Conservation (phyloP, 345 rosid species). For the Moricandia arvensis region DNA sequence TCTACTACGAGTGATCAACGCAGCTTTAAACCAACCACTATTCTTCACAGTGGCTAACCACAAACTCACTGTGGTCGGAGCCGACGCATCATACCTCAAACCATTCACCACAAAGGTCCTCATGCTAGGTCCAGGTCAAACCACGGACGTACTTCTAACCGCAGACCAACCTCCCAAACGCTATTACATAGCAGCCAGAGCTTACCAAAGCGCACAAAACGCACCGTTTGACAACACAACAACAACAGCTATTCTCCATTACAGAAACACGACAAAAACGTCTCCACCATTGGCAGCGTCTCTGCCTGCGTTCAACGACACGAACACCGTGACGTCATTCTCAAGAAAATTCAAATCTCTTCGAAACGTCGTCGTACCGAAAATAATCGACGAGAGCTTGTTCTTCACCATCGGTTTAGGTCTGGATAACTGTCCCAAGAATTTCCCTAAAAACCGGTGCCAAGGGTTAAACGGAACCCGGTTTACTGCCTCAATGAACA, state of each 20-base stretch:
- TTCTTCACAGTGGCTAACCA: conserved; percentile 87
- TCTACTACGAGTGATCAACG: conserved; percentile 78
- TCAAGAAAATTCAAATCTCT: conserved; percentile 50
- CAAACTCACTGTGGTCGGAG: conserved; percentile 79
- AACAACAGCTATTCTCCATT: conserved; percentile 84
- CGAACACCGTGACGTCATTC: conserved; percentile 67
- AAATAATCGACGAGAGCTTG: conserved; percentile 60
- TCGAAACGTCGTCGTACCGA: conserved; percentile 59
- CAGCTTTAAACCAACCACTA: conserved; percentile 80
- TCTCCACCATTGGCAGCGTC: conserved; percentile 49
- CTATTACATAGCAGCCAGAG: conserved; percentile 77
- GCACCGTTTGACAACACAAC: conserved; percentile 86
- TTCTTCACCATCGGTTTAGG: conserved; percentile 80
- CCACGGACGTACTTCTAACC: conserved; percentile 76
- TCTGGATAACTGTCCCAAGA: conserved; percentile 64
- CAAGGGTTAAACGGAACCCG: conserved; percentile 93
- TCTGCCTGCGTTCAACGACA: conserved; percentile 75
- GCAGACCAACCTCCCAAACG: conserved; percentile 68
- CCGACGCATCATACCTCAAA: conserved; percentile 79
- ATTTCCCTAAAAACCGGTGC: conserved; percentile 44
- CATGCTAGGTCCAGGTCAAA: conserved; percentile 92
- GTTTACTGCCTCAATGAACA: conserved; percentile 85
- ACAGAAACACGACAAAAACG: conserved; percentile 45
- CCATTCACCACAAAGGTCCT: conserved; percentile 77
- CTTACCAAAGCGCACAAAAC: conserved; percentile 77